Percentiles rank a stretch among this genome's conserved stretches.
Evolutionary conservation across 139 green algal genomes (phyloP).

Genomic region (Microglena sp.): DNA sequence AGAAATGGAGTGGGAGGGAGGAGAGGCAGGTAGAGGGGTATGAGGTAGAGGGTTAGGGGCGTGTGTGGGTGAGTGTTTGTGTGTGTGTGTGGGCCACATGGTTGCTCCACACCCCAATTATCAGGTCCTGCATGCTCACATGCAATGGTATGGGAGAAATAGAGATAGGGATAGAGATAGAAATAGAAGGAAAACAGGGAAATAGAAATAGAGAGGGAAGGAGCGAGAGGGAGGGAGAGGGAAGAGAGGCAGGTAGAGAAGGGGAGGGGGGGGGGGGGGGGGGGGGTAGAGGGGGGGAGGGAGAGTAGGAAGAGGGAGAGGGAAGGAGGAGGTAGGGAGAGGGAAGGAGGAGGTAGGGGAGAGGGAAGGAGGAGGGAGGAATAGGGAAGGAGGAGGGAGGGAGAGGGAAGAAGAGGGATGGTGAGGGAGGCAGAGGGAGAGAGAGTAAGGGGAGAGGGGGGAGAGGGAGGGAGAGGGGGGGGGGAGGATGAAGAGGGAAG

Average conservation of each 20-base stretch:
- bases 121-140: slow-evolving; percentile 3
- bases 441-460: background rate
- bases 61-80: background rate
- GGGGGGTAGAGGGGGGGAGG: too few relatives aligned
- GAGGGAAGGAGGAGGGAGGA: background rate
- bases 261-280: background rate
- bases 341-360: background rate
- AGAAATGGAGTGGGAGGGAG: background rate
- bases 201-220: background rate
- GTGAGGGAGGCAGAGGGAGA: background rate
- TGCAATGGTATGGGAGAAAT: background rate
- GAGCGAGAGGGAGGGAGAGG: too few relatives aligned
- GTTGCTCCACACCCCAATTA: too few relatives aligned
- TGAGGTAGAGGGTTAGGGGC: background rate
- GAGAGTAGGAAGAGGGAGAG: background rate
- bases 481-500: too few relatives aligned
- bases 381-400: background rate
- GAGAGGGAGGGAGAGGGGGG: too few relatives aligned
- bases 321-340: background rate
- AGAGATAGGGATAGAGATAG: background rate
- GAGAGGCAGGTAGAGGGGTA: background rate
- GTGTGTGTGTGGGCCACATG: background rate
- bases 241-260: background rate
- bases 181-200: background rate
- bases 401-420: background rate